Percentiles rank a stretch among this genome's conserved stretches.
phyloP scores from a whole-genome alignment of 768 basidiomycete species.

The Boletus sp. region DNA sequence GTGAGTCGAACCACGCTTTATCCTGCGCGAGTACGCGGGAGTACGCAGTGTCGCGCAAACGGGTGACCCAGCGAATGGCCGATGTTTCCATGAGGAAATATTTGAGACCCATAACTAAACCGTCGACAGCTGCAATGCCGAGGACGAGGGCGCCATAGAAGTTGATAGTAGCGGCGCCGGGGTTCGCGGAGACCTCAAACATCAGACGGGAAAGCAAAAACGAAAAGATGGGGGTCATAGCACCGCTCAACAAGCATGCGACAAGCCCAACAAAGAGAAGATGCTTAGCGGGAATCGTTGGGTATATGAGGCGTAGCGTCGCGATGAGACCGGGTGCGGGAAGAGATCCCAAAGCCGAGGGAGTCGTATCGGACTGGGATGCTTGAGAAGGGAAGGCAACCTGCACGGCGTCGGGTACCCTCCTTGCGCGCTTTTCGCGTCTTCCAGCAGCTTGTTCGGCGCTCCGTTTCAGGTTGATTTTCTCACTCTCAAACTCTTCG shows the following conservation, averaged over 20 bases:
- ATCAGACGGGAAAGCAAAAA: conserved; percentile 81
- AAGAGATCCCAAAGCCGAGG: background rate
- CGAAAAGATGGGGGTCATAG: conserved; percentile 90
- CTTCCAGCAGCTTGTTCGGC: conserved; percentile 37
- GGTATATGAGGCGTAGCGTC: conserved; percentile 56
- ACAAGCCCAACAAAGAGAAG: conserved; percentile 67
- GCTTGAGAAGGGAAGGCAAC: conserved; percentile 7
- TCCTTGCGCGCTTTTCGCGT: conserved; percentile 30
- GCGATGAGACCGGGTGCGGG: conserved; percentile 24
- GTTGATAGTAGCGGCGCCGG: conserved; percentile 63
- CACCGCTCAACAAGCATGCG: conserved; percentile 68
- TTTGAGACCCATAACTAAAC: conserved; percentile 69
- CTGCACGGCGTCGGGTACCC: background rate
- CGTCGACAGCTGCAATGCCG: conserved; percentile 70
- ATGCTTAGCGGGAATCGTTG: conserved; percentile 71
- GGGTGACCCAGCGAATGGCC: conserved; percentile 71
- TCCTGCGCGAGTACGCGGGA: conserved; percentile 69
- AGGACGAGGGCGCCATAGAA: conserved; percentile 71
- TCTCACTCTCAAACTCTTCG: conserved; percentile 44
- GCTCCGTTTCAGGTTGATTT: conserved; percentile 38
- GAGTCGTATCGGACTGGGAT: background rate
- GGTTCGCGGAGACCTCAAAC: conserved; percentile 70
- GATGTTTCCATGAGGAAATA: conserved; percentile 77
- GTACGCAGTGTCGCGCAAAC: conserved; percentile 56
- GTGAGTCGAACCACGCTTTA: conserved; percentile 81